Conservation (phyloP, 495 filamentous ascomycete species). For the Aspergillus ellipticus region DNA sequence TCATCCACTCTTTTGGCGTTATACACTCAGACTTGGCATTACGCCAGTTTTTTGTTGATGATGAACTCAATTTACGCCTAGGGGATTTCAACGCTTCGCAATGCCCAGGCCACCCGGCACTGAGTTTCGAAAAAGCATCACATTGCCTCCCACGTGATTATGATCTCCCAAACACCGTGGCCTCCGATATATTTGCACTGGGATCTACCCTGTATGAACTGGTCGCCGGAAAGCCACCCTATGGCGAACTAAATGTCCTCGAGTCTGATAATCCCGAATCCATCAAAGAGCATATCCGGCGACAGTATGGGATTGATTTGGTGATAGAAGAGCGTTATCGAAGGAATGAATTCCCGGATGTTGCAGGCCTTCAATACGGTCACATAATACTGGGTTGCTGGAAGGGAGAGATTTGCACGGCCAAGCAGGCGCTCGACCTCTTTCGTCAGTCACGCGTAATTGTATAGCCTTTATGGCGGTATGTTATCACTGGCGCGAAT, state of each 20-base stretch:
- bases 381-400: no score
- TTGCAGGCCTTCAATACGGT: no score
- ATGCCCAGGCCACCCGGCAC: constrained; percentile 10
- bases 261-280: constrained; percentile 1
- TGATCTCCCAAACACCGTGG: constrained; percentile 4
- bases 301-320: no score
- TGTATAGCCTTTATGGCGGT: no score
- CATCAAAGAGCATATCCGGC: no score
- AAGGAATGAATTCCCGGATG: no score
- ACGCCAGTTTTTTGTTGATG: constrained; percentile 14
- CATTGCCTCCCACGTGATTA: constrained; percentile 17
- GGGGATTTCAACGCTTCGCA: constrained; percentile 22
- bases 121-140: constrained; percentile 19
- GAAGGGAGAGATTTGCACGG: no score
- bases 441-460: no score
- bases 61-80: constrained; percentile 13
- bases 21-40: constrained; percentile 17
- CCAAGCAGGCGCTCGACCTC: no score
- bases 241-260: not conserved
- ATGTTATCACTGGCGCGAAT: no score
- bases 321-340: no score
- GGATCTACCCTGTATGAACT: constrained; percentile 16
- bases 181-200: constrained; percentile 14
- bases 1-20: constrained; percentile 11
- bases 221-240: constrained; percentile 2